phyloP scores from a whole-genome alignment of 371 early-diverging fungal species.

The Haplosporangium sp. region DNA sequence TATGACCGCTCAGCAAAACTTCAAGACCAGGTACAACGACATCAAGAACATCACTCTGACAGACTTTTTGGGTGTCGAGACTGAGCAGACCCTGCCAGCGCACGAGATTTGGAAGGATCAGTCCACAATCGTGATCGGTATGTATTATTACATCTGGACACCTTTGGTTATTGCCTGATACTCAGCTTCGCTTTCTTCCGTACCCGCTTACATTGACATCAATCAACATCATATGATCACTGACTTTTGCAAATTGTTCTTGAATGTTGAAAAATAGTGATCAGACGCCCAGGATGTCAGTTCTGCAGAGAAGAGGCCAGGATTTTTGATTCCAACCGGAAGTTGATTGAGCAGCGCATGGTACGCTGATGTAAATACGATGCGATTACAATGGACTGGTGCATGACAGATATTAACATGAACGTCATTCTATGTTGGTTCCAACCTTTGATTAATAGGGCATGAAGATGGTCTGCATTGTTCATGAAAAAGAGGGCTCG shows the following conservation, averaged over 20 bases:
- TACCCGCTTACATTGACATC: not conserved
- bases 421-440: not conserved
- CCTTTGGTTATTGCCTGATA: not conserved
- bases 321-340: slow-evolving; percentile 39
- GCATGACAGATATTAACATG: not conserved
- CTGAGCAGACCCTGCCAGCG: slow-evolving; percentile 21
- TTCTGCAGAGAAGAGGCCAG: slow-evolving; percentile 62
- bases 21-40: slow-evolving; percentile 31
- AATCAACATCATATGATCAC: no score
- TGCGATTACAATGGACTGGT: no score
- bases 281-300: slow-evolving; percentile 61
- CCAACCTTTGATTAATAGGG: slow-evolving; percentile 14
- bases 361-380: slow-evolving; percentile 4
- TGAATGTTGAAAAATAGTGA: slow-evolving; percentile 14
- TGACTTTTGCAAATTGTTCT: no score
- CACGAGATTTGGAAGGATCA: slow-evolving; percentile 42
- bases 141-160: not conserved
- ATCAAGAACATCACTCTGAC: slow-evolving; percentile 28
- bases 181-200: not conserved
- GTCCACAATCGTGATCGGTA: slow-evolving; percentile 44
- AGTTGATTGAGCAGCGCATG: slow-evolving; percentile 44
- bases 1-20: not conserved
- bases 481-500: slow-evolving; percentile 59
- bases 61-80: slow-evolving; percentile 31
- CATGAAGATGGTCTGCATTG: slow-evolving; percentile 58